Percentiles rank a stretch among this genome's conserved stretches.
phyloP scores from a whole-genome alignment of 2,329 filamentous ascomycete genomes.

The Fusarium lyarnte region DNA sequence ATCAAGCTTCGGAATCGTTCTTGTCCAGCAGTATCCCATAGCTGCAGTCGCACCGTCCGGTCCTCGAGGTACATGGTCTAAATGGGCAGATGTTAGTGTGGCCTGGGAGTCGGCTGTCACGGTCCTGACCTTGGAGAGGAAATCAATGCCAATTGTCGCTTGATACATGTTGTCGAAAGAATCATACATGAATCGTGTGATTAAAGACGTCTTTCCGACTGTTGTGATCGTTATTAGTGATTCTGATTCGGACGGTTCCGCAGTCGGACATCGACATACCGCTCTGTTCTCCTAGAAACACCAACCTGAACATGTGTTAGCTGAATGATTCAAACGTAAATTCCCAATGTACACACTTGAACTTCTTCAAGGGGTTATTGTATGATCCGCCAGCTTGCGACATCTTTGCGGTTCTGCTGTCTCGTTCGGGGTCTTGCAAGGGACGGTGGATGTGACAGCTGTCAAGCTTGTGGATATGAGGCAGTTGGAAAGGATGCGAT shows the following conservation, averaged over 20 bases:
- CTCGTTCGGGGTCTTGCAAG: constrained; percentile 21
- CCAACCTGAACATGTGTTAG: constrained; percentile 70
- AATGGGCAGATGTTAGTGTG: constrained; percentile 29
- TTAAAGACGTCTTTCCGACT: constrained; percentile 99
- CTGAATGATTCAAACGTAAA: not conserved
- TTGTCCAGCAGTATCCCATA: constrained; percentile 98
- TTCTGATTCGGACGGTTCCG: constrained; percentile 24
- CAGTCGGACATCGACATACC: constrained; percentile 67
- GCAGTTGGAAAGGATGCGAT: constrained; percentile 6
- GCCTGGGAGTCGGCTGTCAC: constrained; percentile 8
- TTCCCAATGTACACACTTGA: constrained; percentile 75
- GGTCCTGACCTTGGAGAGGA: constrained; percentile 85
- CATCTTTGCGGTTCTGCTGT: constrained; percentile 65
- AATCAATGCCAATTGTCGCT: constrained; percentile 99
- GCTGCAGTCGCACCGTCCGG: constrained; percentile 93
- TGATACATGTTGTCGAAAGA: constrained; percentile 99
- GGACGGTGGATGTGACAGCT: constrained; percentile 39
- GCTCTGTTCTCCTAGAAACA: constrained; percentile 98
- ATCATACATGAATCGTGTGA: constrained; percentile 99
- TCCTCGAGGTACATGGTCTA: constrained; percentile 99
- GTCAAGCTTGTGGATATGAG: constrained; percentile 33
- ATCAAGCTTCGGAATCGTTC: constrained; percentile 97
- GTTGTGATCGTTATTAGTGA: constrained; percentile 43
- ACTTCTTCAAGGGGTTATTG: constrained; percentile 99
- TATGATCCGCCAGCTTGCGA: constrained; percentile 86